Conservation (phyloP, 179 eudicot species). For the Actinidia arguta region DNA sequence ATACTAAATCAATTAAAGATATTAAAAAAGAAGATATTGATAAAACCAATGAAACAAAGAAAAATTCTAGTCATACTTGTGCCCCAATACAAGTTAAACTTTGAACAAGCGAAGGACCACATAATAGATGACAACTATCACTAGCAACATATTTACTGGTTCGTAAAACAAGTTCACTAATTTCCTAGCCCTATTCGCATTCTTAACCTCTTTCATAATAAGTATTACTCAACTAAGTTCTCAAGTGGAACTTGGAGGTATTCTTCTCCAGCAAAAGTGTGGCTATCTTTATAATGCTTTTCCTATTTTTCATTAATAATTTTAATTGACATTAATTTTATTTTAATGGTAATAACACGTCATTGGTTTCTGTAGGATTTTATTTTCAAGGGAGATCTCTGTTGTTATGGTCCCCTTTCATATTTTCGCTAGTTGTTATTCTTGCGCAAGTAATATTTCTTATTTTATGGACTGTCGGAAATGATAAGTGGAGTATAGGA, state of each 20-base stretch:
- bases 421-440: slow-evolving; percentile 74
- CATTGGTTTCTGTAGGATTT: slow-evolving; percentile 55
- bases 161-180: slow-evolving; percentile 4
- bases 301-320: slow-evolving; percentile 5
- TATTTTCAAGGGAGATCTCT: slow-evolving; percentile 46
- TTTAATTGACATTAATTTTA: slow-evolving; percentile 14
- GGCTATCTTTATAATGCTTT: slow-evolving; percentile 10
- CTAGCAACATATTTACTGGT: slow-evolving; percentile 1
- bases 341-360: slow-evolving; percentile 14
- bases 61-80: not conserved
- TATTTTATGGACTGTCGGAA: slow-evolving; percentile 53
- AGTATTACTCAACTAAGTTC: not conserved
- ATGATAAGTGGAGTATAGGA: slow-evolving; percentile 53
- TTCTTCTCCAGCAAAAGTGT: not conserved
- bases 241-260: slow-evolving; percentile 2
- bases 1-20: not conserved
- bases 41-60: too few species aligned
- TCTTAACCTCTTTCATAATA: slow-evolving; percentile 15
- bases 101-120: not conserved
- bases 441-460: slow-evolving; percentile 62
- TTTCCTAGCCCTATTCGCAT: not conserved
- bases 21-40: not conserved
- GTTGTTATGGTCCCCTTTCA: slow-evolving; percentile 68
- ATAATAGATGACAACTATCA: not conserved
- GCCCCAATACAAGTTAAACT: slow-evolving; percentile 4